These are phyloP conservation scores for Suhomyces xylopsoci DNA, from an alignment of 805 yeast genomes.

Conservation along the genomic window DNA sequence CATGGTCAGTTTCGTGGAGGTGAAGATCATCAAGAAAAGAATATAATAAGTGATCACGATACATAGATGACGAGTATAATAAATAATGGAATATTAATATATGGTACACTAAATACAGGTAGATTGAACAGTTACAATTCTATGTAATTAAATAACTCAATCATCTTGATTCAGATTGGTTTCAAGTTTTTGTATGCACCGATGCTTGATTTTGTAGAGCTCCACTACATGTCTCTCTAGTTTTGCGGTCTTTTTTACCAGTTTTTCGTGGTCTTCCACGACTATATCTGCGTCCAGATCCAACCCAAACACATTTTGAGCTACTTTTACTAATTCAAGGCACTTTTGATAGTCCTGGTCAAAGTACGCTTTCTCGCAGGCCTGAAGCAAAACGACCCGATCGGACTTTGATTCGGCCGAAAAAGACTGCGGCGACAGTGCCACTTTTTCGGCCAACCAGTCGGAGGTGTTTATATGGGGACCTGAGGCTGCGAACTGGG, in stretches of 20 bases:
- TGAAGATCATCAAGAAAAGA: conserved; percentile 23
- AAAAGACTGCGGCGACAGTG: conserved; percentile 19
- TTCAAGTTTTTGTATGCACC: conserved; percentile 14
- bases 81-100: no score
- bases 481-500: conserved; percentile 50
- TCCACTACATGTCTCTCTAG: conserved; percentile 52
- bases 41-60: not conserved
- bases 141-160: no score
- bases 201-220: conserved; percentile 41
- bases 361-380: conserved; percentile 64
- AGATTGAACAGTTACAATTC: no score
- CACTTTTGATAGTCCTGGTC: conserved; percentile 51
- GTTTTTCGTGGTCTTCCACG: conserved; percentile 14
- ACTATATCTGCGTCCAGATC: conserved; percentile 15
- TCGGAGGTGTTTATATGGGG: conserved; percentile 51
- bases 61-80: not conserved
- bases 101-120: not conserved
- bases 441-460: conserved; percentile 37
- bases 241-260: conserved; percentile 29
- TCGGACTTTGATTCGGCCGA: conserved; percentile 45
- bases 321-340: conserved; percentile 21
- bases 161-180: no score
- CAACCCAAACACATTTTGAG: conserved; percentile 31
- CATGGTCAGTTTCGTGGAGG: conserved; percentile 48
- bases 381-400: conserved; percentile 53